These are phyloP conservation scores for Candida tetrigidarum DNA, from an alignment of 1,139 yeast genomes.

Conservation along the genomic window DNA sequence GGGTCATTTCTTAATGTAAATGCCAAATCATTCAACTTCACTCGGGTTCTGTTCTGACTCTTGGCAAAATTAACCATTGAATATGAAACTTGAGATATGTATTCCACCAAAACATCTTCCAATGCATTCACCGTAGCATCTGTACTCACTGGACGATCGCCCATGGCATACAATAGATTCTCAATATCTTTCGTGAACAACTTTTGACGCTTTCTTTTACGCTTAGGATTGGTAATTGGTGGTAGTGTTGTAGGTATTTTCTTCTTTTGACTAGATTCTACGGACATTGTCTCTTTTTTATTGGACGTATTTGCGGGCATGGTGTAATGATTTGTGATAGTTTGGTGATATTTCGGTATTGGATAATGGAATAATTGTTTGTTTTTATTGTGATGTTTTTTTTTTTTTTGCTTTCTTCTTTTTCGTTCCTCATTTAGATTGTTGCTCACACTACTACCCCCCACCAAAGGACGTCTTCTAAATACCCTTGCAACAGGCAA, in stretches of 20 bases:
- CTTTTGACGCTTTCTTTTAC: constrained; percentile 38
- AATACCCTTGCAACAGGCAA: too few relatives aligned
- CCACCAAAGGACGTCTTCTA: too few relatives aligned
- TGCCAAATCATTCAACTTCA: constrained; percentile 86
- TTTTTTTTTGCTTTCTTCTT: not conserved
- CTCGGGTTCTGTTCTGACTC: constrained; percentile 62
- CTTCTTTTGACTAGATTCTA: not conserved
- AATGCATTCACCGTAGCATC: constrained; percentile 77
- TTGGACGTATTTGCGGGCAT: not conserved
- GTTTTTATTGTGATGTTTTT: not conserved
- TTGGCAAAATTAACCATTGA: constrained; percentile 28
- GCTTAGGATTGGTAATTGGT: constrained; percentile 17
- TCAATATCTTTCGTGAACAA: constrained; percentile 70
- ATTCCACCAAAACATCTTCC: constrained; percentile 84
- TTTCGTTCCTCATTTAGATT: not conserved
- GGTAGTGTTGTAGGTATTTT: constrained; percentile 9
- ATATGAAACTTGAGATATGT: constrained; percentile 61
- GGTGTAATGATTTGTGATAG: not conserved
- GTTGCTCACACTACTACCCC: not conserved
- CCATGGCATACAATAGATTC: constrained; percentile 79
- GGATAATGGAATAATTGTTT: too few relatives aligned
- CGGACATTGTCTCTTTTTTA: not conserved
- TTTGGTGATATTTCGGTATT: not conserved
- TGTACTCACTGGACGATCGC: constrained; percentile 80
- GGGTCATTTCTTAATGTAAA: constrained; percentile 86